Base-by-base conservation (phyloP, 1,139 yeast species). In the Geotrichum macrosporum region DNA sequence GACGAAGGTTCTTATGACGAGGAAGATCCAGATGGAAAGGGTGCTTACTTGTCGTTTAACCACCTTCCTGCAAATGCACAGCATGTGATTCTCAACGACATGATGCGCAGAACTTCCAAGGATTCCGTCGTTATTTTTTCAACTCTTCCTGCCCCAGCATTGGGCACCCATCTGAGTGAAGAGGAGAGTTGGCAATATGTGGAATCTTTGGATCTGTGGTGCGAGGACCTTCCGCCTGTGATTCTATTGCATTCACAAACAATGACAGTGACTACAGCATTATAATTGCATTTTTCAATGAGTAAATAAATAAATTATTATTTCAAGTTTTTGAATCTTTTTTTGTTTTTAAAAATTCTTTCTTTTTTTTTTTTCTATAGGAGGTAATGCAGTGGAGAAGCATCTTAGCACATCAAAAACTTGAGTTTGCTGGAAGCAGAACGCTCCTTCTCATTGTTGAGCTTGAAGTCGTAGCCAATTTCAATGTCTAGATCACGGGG, bases 241-340 rank as follows among this genome's bases (percentile, higher is more conserved):
- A 64, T 92, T 60, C 66, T 92, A 52, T 73, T 92, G 48, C 89
- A 92, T 61, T 86, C 96, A 0, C 95, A 88, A 65, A 83, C 95
- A 0, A 87, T 89, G 71, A 92, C 98, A 0, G 97, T 92, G 1
- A 92, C 98, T 0, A 89, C 96, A 10, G 88, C 94, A 19, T 70
- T 85, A 53, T 85, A 69, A 56, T 13, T 9, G 15, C 13, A 30
- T 13, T 5, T 8, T 5, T 12, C 8, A 15, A 24, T 4, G 9
- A 37, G 26, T 27, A 19, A 20, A 37, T 37, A 20, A 16, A 37
- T 26, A 37, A 24, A 20, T 27, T 15, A 20, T 37, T 24, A 15
- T 18, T 34, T 5, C 21, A 8, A 13, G 19, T 15, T 9, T 31
- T 31, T 13, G n/a, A 31, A n/a, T 6, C n/a, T 31, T 15, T 15